A percentile compares a stretch with the other conserved stretches of the same genome.
phyloP scores from a whole-genome alignment of 805 yeast genomes.

The Maudiozyma barnettii region DNA sequence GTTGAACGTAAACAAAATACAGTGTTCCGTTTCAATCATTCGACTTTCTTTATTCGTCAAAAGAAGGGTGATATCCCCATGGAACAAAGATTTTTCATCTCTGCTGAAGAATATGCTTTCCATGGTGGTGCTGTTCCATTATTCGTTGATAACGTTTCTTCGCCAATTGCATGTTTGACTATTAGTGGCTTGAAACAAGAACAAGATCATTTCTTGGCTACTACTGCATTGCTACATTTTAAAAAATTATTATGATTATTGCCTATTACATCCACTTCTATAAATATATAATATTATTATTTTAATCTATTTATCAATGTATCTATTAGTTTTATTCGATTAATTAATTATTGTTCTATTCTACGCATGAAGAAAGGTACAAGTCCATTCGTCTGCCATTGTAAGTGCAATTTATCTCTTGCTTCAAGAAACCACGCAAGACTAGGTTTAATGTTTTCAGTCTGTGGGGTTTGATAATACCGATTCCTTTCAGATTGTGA shows the following conservation, averaged over 20 bases:
- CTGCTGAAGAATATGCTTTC: slow-evolving; percentile 37
- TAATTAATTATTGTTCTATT: not conserved
- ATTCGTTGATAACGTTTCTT: slow-evolving; percentile 25
- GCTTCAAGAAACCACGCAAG: slow-evolving; percentile 31
- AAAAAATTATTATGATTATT: not conserved
- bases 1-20: slow-evolving; percentile 40
- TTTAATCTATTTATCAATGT: no score
- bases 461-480: not conserved
- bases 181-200: slow-evolving; percentile 48
- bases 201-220: slow-evolving; percentile 44
- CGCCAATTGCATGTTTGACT: slow-evolving; percentile 40
- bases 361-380: slow-evolving; percentile 22
- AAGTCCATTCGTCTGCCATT: slow-evolving; percentile 42
- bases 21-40: slow-evolving; percentile 38
- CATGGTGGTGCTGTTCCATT: slow-evolving; percentile 54
- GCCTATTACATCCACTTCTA: not conserved
- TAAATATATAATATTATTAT: not conserved
- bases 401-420: slow-evolving; percentile 37
- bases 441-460: not conserved
- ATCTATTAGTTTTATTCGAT: no score
- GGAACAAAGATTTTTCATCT: slow-evolving; percentile 34
- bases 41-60: slow-evolving; percentile 40
- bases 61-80: slow-evolving; percentile 32
- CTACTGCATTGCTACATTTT: slow-evolving; percentile 12
- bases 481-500: slow-evolving; percentile 4